Evolutionary conservation across 1,139 yeast species (phyloP).

Genomic region (Yarrowia galli): DNA sequence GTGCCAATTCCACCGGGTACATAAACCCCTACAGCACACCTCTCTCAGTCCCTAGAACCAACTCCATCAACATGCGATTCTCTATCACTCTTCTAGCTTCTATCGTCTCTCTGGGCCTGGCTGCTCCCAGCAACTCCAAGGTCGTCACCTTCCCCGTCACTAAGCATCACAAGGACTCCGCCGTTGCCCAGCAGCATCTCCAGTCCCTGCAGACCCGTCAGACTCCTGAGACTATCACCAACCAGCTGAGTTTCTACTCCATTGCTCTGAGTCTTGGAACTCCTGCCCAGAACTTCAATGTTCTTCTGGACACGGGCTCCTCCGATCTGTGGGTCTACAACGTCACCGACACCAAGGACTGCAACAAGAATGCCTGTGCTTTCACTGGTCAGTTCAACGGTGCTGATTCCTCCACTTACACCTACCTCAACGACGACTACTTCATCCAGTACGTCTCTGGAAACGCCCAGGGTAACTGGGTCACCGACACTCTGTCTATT

Average conservation of each 20-base stretch:
- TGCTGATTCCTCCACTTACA: constrained; percentile 43
- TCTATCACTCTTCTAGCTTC: constrained; percentile 1
- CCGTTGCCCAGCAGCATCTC: constrained; percentile 2
- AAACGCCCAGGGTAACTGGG: background rate
- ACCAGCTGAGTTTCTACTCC: constrained; percentile 45
- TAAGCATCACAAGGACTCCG: constrained; percentile 12
- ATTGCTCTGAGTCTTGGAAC: constrained; percentile 45
- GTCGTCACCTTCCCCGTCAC: constrained; percentile 9
- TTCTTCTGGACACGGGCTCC: constrained; percentile 68
- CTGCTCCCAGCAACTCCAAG: constrained; percentile 23
- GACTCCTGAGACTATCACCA: background rate
- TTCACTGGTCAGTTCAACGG: constrained; percentile 43
- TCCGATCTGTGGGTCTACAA: constrained; percentile 67
- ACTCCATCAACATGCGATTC: background rate
- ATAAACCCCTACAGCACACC: too few relatives aligned
- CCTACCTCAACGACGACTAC: constrained; percentile 40
- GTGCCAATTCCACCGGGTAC: too few relatives aligned
- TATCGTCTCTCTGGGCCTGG: background rate
- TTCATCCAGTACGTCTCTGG: constrained; percentile 38
- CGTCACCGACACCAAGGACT: constrained; percentile 40
- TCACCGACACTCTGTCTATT: background rate
- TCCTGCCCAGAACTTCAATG: constrained; percentile 45
- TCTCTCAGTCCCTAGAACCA: background rate
- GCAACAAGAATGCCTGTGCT: constrained; percentile 9
- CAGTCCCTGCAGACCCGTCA: background rate